Percentiles rank a stretch among this genome's conserved stretches.
phyloP scores from a whole-genome alignment of 2,329 filamentous ascomycete genomes.

The Penicillium occitanis region DNA sequence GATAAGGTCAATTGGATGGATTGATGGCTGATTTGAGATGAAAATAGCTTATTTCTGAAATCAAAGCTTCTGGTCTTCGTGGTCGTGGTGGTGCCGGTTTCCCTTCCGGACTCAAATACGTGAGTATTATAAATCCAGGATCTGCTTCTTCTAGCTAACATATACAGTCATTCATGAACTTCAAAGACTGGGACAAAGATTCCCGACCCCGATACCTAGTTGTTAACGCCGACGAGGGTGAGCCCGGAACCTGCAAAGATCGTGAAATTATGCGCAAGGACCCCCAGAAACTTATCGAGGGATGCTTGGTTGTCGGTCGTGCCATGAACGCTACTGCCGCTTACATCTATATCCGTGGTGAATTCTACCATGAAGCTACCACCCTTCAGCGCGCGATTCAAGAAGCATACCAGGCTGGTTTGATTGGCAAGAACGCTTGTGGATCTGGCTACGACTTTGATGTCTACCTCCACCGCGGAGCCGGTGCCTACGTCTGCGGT shows the following conservation, averaged over 20 bases:
- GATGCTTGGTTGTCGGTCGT: constrained; percentile 90
- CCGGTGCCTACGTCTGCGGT: constrained; percentile 95
- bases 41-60: constrained; percentile 81
- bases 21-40: constrained; percentile 12
- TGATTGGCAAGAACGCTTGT: constrained; percentile 98
- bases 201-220: constrained; percentile 93
- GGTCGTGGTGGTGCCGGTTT: constrained; percentile 97
- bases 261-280: constrained; percentile 99
- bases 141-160: constrained; percentile 5
- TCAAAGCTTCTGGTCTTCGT: constrained; percentile 93
- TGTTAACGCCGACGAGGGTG: constrained; percentile 97
- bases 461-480: constrained; percentile 92
- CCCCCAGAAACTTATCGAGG: constrained; percentile 97
- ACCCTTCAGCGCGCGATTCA: constrained; percentile 94
- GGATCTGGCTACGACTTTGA: constrained; percentile 97
- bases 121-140: constrained; percentile 50
- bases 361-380: constrained; percentile 94
- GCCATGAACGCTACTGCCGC: constrained; percentile 99
- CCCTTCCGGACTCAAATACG: constrained; percentile 98
- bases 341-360: constrained; percentile 99
- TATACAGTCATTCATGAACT: constrained; percentile 97
- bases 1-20: not conserved
- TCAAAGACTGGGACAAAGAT: constrained; percentile 99
- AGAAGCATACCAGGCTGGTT: constrained; percentile 89
- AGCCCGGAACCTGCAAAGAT: constrained; percentile 99